Evolutionary conservation across 805 yeast genomes (phyloP).

Genomic region (Suhomyces faveliae): DNA sequence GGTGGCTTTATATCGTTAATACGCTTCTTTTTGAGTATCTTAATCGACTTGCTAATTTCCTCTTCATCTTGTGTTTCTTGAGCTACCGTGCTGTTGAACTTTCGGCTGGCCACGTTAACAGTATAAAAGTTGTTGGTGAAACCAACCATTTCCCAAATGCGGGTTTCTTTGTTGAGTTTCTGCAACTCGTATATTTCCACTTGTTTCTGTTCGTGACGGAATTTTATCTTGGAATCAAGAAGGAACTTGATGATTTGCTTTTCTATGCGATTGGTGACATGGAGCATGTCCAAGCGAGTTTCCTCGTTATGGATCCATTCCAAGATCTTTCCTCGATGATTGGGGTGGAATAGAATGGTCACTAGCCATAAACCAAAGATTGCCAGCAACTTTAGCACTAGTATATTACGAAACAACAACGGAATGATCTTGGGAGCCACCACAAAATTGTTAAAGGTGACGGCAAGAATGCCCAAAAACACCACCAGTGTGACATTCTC

Average conservation of each 20-base stretch:
- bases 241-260: slow-evolving; percentile 19
- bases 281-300: slow-evolving; percentile 51
- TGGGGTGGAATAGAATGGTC: slow-evolving; percentile 50
- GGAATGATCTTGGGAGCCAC: slow-evolving; percentile 30
- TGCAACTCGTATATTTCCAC: slow-evolving; percentile 73
- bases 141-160: slow-evolving; percentile 65
- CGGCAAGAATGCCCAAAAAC: slow-evolving; percentile 38
- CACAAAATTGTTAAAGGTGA: slow-evolving; percentile 16
- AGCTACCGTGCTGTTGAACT: slow-evolving; percentile 3
- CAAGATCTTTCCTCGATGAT: slow-evolving; percentile 45
- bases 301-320: slow-evolving; percentile 59
- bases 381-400: slow-evolving; percentile 17
- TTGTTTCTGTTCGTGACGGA: slow-evolving; percentile 27
- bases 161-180: slow-evolving; percentile 43
- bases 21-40: slow-evolving; percentile 11
- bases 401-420: slow-evolving; percentile 23
- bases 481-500: slow-evolving; percentile 56
- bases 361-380: slow-evolving; percentile 51
- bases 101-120: slow-evolving; percentile 29
- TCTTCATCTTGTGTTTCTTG: no score
- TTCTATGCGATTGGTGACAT: slow-evolving; percentile 52
- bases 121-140: slow-evolving; percentile 56
- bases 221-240: slow-evolving; percentile 3
- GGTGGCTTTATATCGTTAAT: slow-evolving; percentile 55
- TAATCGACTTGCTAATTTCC: neutral